A percentile compares a stretch with the other conserved stretches of the same genome.
phyloP scores from a whole-genome alignment of 2,329 filamentous ascomycete genomes.

The Lecanosticta acicola region DNA sequence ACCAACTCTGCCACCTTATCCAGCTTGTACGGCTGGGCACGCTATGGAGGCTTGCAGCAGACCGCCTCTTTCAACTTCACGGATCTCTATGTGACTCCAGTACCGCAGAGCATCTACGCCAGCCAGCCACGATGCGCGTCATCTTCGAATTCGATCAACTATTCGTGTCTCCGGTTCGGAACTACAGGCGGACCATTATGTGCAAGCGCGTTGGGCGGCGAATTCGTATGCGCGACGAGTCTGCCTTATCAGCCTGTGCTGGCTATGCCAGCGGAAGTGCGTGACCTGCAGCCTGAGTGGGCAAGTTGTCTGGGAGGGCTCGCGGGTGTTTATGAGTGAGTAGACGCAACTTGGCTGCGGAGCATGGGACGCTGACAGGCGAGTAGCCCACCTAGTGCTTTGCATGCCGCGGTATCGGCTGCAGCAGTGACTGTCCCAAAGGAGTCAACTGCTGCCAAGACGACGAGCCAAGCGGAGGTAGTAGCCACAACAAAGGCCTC shows the following conservation, averaged over 20 bases:
- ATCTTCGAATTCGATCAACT: slow-evolving; percentile 2
- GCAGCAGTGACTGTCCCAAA: not conserved
- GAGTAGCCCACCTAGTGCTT: slow-evolving; percentile 1
- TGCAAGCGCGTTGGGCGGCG: not conserved
- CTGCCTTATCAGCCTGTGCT: slow-evolving; percentile 13
- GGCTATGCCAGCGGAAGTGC: slow-evolving; percentile 9
- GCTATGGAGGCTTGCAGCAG: slow-evolving; percentile 1
- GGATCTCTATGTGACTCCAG: slow-evolving; percentile 14
- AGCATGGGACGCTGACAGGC: too few relatives aligned
- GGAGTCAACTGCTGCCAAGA: not conserved
- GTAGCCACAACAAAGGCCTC: not conserved
- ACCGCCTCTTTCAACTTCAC: slow-evolving; percentile 16
- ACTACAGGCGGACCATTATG: not conserved
- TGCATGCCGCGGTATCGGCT: slow-evolving; percentile 1
- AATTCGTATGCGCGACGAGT: slow-evolving; percentile 3
- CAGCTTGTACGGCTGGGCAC: slow-evolving; percentile 10
- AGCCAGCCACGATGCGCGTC: slow-evolving; percentile 12
- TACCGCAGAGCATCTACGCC: slow-evolving; percentile 14
- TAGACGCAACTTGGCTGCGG: too few relatives aligned
- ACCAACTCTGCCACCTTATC: slow-evolving; percentile 12
- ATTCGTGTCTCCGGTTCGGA: not conserved
- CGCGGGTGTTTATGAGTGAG: slow-evolving; percentile 12
- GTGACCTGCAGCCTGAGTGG: slow-evolving; percentile 13
- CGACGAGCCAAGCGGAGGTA: not conserved
- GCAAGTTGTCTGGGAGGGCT: slow-evolving; percentile 10